phyloP scores from a whole-genome alignment of 495 filamentous ascomycete species.

The Xylaria grammica region DNA sequence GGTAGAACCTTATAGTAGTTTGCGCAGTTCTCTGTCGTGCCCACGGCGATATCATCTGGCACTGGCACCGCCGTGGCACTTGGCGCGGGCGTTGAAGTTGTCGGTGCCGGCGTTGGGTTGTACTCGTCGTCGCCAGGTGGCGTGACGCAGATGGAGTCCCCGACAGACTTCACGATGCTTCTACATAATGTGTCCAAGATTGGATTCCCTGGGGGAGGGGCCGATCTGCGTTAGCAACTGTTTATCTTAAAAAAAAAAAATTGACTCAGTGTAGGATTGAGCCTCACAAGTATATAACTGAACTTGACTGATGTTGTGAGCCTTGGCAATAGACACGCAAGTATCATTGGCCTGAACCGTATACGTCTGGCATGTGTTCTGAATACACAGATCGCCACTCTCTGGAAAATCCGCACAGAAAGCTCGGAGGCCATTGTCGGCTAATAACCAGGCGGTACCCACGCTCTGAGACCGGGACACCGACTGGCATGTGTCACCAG shows the following conservation, averaged over 20 bases:
- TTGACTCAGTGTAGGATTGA: too few relatives aligned
- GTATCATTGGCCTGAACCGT: neutral
- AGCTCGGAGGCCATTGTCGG: neutral
- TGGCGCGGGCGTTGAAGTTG: neutral
- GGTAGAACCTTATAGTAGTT: constrained; percentile 26
- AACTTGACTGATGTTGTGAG: neutral
- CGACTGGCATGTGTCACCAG: neutral
- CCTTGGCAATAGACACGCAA: neutral
- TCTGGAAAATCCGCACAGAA: neutral
- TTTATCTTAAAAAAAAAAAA: too few relatives aligned
- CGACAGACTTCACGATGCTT: neutral
- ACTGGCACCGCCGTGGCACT: constrained; percentile 19
- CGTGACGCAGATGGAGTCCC: constrained; percentile 18
- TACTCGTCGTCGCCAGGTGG: neutral
- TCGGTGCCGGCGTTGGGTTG: neutral
- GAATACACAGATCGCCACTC: neutral
- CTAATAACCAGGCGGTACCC: neutral
- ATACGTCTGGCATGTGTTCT: neutral
- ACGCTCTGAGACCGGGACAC: neutral
- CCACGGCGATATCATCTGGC: constrained; percentile 25
- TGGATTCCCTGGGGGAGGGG: neutral
- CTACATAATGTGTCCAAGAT: neutral
- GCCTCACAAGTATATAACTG: too few relatives aligned
- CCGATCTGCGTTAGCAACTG: too few relatives aligned
- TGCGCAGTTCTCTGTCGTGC: constrained; percentile 25